Base-by-base conservation (phyloP, 1,139 yeast species). In the Blastobotrys indianensis region DNA sequence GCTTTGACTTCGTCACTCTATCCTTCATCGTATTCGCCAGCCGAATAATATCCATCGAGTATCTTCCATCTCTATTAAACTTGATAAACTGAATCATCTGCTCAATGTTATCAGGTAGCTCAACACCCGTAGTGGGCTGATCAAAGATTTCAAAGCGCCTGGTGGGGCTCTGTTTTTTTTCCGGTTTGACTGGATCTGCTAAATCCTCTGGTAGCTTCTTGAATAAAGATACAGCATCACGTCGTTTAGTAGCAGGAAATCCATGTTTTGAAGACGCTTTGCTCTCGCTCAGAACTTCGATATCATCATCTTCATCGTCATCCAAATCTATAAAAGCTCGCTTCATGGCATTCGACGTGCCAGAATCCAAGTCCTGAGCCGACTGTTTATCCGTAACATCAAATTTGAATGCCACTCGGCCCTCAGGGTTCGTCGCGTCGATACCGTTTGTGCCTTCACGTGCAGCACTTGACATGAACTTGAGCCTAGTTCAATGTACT, bases 231-330 rank as follows among this genome's bases (percentile, higher is more conserved):
- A 5, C 8, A 4, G 33, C 7, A 7, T 20, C 25, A 5, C 33
- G 33, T 8, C 15, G 12, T 13, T 31, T 31, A 31, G 33, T n/a
- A n/a, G n/a, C n/a, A n/a, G n/a, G n/a, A n/a, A n/a, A n/a, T n/a
- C n/a, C n/a, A n/a, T n/a, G n/a, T n/a, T n/a, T 8, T 31, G 15
- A 5, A n/a, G 33, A 13, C 4, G 33, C 33, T 13, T n/a, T 31
- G 15, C 8, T n/a, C 8, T 31, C 33, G 12, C 33, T 13, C 5
- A 31, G 33, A 8, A 38, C 16, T 28, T 38, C 41, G 5, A 38
- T 30, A 29, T 38, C 41, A 6, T 20, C 16, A 34, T 37, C 39
- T 5, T 38, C 41, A n/a, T 38, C 41, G 34, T 38, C 41, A 13
- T 16, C 30, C 11, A 20, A 20, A 20, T 20, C 25, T 4, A 20